Evolutionary conservation across 2,329 filamentous ascomycete genomes (phyloP).

Genomic region (Calonectria leucothoes): DNA sequence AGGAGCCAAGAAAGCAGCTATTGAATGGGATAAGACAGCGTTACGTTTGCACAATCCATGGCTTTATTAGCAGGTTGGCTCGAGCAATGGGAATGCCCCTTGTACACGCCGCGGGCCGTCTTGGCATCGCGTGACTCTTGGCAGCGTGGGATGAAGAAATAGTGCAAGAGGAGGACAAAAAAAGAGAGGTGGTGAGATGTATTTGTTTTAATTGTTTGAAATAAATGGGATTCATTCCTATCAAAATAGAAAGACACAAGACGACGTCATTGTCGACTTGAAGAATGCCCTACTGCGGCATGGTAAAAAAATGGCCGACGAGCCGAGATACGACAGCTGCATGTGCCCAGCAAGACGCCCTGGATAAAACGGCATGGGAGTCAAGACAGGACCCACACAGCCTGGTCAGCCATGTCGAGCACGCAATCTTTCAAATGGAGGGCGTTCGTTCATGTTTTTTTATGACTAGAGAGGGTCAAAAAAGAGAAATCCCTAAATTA

Average conservation of each 20-base stretch:
- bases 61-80: background rate
- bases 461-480: background rate
- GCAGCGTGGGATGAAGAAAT: background rate
- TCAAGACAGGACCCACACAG: background rate
- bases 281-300: too few relatives aligned
- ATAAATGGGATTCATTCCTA: background rate
- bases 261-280: background rate
- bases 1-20: background rate
- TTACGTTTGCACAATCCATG: background rate
- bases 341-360: background rate
- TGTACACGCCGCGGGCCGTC: constrained; percentile 9
- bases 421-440: constrained; percentile 15
- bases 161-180: background rate
- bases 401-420: constrained; percentile 5
- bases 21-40: background rate
- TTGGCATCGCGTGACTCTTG: constrained; percentile 27
- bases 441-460: background rate
- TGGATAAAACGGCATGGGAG: constrained; percentile 15
- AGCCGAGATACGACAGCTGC: constrained; percentile 6
- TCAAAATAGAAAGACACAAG: background rate
- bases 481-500: background rate
- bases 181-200: background rate
- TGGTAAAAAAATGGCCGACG: background rate
- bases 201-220: background rate
- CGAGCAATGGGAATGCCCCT: background rate